These are phyloP conservation scores for Camillea tinctor DNA, from an alignment of 2,329 filamentous ascomycete species.

Conservation along the genomic window DNA sequence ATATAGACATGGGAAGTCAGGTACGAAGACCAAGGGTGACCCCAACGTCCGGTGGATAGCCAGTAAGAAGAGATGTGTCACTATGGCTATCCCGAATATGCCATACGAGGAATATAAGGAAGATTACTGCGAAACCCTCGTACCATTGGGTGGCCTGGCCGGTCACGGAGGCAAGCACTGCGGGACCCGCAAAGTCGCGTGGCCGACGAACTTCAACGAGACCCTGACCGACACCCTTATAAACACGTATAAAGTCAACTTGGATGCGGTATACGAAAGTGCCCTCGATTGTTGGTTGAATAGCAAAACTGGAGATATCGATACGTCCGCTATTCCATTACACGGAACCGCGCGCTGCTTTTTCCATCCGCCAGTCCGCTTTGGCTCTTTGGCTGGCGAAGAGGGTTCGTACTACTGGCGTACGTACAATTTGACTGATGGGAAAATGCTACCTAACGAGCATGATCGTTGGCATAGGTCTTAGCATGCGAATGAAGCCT, in stretches of 20 bases:
- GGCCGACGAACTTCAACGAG: not conserved
- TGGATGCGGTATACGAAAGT: not conserved
- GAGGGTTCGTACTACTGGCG: not conserved
- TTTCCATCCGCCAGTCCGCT: not conserved
- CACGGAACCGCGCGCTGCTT: not conserved
- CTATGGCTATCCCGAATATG: not conserved
- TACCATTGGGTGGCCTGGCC: not conserved
- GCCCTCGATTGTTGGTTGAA: not conserved
- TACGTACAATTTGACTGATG: not conserved
- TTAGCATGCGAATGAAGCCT: not conserved
- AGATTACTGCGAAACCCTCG: not conserved
- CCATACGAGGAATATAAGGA: not conserved
- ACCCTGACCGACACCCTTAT: not conserved
- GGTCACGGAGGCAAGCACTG: not conserved
- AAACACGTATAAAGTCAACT: not conserved
- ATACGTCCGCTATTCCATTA: not conserved
- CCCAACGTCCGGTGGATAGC: not conserved
- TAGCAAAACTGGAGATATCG: not conserved
- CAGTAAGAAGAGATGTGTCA: not conserved
- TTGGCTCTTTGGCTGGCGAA: not conserved
- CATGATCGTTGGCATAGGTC: not conserved
- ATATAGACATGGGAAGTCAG: not conserved
- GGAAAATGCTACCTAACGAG: not conserved
- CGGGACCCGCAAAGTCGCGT: not conserved
- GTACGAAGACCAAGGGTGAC: not conserved